Conservation (phyloP, 306 rosid species). For the Ziziphus jujuba region DNA sequence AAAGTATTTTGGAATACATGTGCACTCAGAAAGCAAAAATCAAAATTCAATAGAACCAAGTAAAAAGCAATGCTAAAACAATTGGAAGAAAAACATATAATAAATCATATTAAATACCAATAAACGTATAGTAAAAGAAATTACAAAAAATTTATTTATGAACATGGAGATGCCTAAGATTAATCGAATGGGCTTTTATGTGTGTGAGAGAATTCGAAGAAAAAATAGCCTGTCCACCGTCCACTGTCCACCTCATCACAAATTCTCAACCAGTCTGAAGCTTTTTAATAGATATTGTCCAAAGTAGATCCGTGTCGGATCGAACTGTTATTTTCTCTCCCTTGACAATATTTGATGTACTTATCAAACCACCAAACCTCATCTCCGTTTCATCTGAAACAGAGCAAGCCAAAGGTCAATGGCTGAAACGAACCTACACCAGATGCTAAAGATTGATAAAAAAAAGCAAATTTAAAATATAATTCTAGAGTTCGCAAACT, state of each 20-base stretch:
- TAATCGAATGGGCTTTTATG: background rate
- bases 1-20: too few relatives aligned
- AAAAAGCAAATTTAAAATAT: too few relatives aligned
- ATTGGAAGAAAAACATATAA: background rate
- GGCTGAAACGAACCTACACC: too few relatives aligned
- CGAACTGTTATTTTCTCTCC: slow-evolving; percentile 69
- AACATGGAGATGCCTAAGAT: background rate
- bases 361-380: slow-evolving; percentile 85
- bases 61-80: background rate
- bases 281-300: slow-evolving; percentile 84
- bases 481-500: too few relatives aligned
- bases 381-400: slow-evolving; percentile 68
- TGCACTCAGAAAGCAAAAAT: too few relatives aligned
- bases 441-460: too few relatives aligned
- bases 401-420: background rate
- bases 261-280: background rate
- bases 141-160: background rate
- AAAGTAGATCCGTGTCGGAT: slow-evolving; percentile 92
- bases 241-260: slow-evolving; percentile 18
- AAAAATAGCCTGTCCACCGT: slow-evolving; percentile 4
- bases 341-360: slow-evolving; percentile 78
- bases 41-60: too few relatives aligned
- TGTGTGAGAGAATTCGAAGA: background rate
- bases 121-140: background rate
- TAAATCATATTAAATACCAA: background rate